Percentiles rank a stretch among this genome's conserved stretches.
These are phyloP conservation scores for Magnaporthales sp. DNA, from an alignment of 2,329 filamentous ascomycete species.

Conservation along the genomic window DNA sequence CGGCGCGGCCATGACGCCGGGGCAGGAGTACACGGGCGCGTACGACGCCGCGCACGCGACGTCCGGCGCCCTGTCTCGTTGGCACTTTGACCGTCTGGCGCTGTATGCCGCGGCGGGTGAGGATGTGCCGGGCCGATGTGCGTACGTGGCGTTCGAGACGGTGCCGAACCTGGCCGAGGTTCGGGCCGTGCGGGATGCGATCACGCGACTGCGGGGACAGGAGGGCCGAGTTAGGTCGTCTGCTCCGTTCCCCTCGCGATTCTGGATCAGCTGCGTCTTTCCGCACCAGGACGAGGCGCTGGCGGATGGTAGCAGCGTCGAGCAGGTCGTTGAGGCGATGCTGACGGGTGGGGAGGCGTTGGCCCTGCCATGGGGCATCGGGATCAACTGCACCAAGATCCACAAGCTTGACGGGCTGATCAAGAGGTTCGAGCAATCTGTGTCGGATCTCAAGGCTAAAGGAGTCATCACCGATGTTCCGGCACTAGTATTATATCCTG, in stretches of 20 bases:
- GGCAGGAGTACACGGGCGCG: slow-evolving; percentile 54
- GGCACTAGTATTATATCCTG: slow-evolving; percentile 55
- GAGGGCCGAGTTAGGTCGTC: not conserved
- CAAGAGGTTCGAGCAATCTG: slow-evolving; percentile 40
- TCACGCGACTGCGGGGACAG: slow-evolving; percentile 12
- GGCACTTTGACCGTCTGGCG: slow-evolving; percentile 47
- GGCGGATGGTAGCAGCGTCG: slow-evolving; percentile 45
- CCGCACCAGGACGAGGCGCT: slow-evolving; percentile 42
- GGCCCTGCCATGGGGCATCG: slow-evolving; percentile 48
- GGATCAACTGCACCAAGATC: slow-evolving; percentile 62
- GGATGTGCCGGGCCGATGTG: slow-evolving; percentile 27
- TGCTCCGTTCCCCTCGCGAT: slow-evolving; percentile 21
- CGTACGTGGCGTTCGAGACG: slow-evolving; percentile 57
- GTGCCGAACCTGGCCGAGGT: slow-evolving; percentile 56
- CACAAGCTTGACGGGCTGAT: slow-evolving; percentile 50
- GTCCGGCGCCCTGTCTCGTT: slow-evolving; percentile 35
- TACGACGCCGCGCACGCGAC: slow-evolving; percentile 44
- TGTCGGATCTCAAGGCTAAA: slow-evolving; percentile 26
- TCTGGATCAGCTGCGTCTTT: slow-evolving; percentile 58
- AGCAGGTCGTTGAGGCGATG: slow-evolving; percentile 30
- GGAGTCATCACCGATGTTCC: slow-evolving; percentile 33
- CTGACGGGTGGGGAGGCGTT: slow-evolving; percentile 15
- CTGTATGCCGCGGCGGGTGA: slow-evolving; percentile 30
- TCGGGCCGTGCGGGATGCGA: slow-evolving; percentile 41
- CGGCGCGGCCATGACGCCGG: slow-evolving; percentile 57